Evolutionary conservation across 495 filamentous ascomycete genomes (phyloP).

Genomic region (Choiromyces venosus): DNA sequence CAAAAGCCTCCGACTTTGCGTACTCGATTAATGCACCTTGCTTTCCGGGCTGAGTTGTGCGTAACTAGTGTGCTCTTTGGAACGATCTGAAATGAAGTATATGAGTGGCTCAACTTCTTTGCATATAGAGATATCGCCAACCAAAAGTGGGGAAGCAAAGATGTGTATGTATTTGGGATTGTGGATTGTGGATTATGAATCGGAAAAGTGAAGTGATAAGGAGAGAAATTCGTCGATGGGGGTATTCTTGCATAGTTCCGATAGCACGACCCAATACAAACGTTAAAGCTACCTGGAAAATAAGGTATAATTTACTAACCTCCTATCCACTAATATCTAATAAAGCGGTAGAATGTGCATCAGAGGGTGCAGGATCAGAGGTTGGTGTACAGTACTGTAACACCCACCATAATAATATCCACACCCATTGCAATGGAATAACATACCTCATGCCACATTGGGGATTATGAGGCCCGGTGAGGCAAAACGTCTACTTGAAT

Average conservation of each 20-base stretch:
- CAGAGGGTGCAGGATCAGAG: not conserved
- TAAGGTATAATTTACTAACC: not conserved
- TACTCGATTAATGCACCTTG: not conserved
- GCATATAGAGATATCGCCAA: not conserved
- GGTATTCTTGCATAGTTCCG: not conserved
- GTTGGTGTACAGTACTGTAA: too few relatives aligned
- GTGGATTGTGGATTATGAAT: not conserved
- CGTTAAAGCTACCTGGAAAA: not conserved
- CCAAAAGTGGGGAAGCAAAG: too few relatives aligned
- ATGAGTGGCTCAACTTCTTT: not conserved
- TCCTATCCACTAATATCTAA: not conserved
- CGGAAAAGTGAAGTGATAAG: too few relatives aligned
- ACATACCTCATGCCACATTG: not conserved
- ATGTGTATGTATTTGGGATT: not conserved
- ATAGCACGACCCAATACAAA: not conserved
- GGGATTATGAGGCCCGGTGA: not conserved
- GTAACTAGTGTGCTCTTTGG: not conserved
- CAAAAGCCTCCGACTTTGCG: not conserved
- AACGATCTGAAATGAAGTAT: not conserved
- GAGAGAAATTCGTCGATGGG: too few relatives aligned
- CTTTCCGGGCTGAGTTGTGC: not conserved
- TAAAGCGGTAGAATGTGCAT: not conserved
- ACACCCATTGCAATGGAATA: not conserved
- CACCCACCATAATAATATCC: not conserved
- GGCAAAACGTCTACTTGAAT: not conserved